Percentiles rank a stretch among this genome's conserved stretches.
These are phyloP conservation scores for Tolypocladium album DNA, from an alignment of 2,329 filamentous ascomycete genomes.

Conservation along the genomic window DNA sequence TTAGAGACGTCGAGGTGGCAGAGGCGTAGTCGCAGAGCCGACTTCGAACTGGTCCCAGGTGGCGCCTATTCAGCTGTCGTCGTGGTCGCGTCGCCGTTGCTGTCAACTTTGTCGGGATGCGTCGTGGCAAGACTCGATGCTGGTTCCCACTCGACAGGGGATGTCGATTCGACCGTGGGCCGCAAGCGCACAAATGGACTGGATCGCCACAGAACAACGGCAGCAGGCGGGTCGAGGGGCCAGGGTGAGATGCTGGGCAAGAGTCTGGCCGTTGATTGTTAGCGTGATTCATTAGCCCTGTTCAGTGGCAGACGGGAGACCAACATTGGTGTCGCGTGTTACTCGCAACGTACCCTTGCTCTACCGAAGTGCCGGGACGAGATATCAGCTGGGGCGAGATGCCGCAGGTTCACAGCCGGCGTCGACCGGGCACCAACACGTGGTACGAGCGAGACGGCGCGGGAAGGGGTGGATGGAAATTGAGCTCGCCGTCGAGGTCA, in stretches of 20 bases:
- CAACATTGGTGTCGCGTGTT: background rate
- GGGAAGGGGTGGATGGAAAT: background rate
- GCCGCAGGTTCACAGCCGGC: background rate
- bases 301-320: background rate
- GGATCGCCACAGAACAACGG: background rate
- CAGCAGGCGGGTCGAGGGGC: background rate
- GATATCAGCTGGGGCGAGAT: background rate
- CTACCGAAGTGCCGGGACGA: background rate
- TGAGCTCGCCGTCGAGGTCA: background rate
- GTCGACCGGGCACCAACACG: background rate
- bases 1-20: background rate
- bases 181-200: background rate
- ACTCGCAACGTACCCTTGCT: background rate
- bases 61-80: background rate
- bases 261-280: background rate
- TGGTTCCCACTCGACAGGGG: background rate
- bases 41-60: background rate
- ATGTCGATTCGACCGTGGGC: background rate
- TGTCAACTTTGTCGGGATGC: background rate
- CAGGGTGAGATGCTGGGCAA: background rate
- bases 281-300: background rate
- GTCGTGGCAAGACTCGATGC: background rate
- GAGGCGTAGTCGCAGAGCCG: background rate
- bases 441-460: background rate
- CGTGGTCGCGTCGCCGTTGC: background rate